Conservation (phyloP, 192 early-diverging fungal species). For the Glomus cerebriforme region DNA sequence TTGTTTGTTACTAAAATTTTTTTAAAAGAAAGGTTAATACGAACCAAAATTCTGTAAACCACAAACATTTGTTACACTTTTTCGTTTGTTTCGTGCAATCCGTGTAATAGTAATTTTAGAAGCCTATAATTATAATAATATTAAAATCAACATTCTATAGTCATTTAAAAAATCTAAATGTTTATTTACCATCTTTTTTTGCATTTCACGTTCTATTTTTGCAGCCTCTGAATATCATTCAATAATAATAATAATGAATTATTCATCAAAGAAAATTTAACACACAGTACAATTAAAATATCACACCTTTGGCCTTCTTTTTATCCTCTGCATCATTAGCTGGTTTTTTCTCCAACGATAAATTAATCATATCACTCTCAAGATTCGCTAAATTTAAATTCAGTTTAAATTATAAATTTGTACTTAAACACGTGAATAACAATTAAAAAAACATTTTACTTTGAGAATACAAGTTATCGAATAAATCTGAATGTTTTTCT, state of each 20-base stretch:
- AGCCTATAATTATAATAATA: not conserved
- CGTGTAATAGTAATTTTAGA: conserved; percentile 47
- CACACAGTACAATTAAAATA: not conserved
- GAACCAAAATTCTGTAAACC: conserved; percentile 90
- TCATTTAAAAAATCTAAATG: not conserved
- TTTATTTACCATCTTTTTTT: conserved; percentile 70
- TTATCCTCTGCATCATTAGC: conserved; percentile 40
- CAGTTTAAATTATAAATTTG: conserved; percentile 4
- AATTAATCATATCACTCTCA: conserved; percentile 36
- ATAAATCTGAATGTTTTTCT: conserved; percentile 58
- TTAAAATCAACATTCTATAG: not conserved
- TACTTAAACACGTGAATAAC: not conserved
- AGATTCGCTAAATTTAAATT: conserved; percentile 37
- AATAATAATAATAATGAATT: conserved; percentile 5
- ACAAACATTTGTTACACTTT: conserved; percentile 82
- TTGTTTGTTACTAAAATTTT: not conserved
- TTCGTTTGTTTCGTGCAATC: conserved; percentile 90
- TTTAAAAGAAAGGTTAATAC: conserved; percentile 30
- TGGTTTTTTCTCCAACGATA: conserved; percentile 33
- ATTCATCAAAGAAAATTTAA: not conserved
- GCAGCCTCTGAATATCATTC: conserved; percentile 60
- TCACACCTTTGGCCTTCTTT: conserved; percentile 50
- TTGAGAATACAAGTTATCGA: conserved; percentile 59
- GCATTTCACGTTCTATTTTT: conserved; percentile 70
- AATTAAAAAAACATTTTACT: conserved; percentile 7